These are phyloP conservation scores for Casuarina glauca DNA, from an alignment of 306 rosid species.

Conservation along the genomic window DNA sequence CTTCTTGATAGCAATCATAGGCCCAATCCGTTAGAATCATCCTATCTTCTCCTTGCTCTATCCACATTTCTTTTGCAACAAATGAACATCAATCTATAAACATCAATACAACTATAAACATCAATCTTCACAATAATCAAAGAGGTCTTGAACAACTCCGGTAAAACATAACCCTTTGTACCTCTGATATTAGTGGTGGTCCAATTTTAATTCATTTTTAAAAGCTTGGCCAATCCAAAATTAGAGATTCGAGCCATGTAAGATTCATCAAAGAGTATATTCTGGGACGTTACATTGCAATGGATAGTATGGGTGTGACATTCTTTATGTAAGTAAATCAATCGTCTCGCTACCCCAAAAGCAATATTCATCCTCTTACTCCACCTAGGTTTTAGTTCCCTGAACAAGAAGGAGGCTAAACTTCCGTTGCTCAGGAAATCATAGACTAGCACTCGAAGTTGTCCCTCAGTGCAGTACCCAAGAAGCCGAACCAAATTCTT, in stretches of 20 bases:
- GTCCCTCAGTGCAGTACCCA: conserved; percentile 40
- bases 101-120: too few species aligned
- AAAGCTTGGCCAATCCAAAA: conserved; percentile 39
- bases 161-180: conserved; percentile 40
- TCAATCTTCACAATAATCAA: conserved; percentile 40
- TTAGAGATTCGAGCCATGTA: conserved; percentile 28
- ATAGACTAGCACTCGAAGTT: conserved; percentile 32
- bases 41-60: background rate
- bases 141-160: conserved; percentile 35
- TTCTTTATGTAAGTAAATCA: conserved; percentile 38
- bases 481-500: conserved; percentile 34
- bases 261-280: conserved; percentile 39
- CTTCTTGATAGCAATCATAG: conserved; percentile 33
- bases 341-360: conserved; percentile 19
- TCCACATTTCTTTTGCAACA: conserved; percentile 33
- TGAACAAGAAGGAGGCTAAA: conserved; percentile 26
- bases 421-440: conserved; percentile 45
- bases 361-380: conserved; percentile 29
- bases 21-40: conserved; percentile 40
- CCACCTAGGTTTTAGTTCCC: conserved; percentile 35
- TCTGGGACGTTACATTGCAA: conserved; percentile 41
- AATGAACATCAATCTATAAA: too few species aligned
- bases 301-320: conserved; percentile 36
- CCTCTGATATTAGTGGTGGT: conserved; percentile 23
- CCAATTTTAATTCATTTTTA: conserved; percentile 22